phyloP scores from a whole-genome alignment of 2,329 filamentous ascomycete species.

The Clarireedia homoeocarpa region DNA sequence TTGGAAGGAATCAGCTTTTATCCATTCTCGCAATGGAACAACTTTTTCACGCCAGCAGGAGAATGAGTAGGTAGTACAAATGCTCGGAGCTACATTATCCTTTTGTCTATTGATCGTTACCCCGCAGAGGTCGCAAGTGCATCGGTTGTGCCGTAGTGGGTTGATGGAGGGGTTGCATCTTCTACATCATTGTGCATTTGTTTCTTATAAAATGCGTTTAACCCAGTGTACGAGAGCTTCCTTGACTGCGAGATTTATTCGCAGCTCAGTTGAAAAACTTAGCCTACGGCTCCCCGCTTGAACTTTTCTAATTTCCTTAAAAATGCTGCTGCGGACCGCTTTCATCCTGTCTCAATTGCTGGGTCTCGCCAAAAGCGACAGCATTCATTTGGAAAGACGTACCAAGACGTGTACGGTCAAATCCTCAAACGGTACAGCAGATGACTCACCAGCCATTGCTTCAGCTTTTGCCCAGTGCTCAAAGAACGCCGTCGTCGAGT shows the following conservation, averaged over 20 bases:
- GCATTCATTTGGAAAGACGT: not conserved
- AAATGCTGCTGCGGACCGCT: not conserved
- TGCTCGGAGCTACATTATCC: not conserved
- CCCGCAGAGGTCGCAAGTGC: not conserved
- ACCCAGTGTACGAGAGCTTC: too few relatives aligned
- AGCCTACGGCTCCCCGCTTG: too few relatives aligned
- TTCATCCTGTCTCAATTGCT: not conserved
- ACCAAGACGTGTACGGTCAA: slow-evolving; percentile 8
- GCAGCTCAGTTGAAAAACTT: too few relatives aligned
- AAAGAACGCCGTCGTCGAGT: slow-evolving; percentile 30
- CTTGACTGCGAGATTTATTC: too few relatives aligned
- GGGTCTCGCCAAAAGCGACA: not conserved
- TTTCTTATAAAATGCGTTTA: not conserved
- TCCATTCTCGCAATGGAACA: not conserved
- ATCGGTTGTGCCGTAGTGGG: too few relatives aligned
- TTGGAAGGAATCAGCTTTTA: not conserved
- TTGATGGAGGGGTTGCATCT: too few relatives aligned
- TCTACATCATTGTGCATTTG: not conserved
- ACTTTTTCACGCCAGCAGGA: not conserved
- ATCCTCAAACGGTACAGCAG: slow-evolving; percentile 31
- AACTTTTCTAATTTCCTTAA: too few relatives aligned
- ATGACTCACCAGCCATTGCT: slow-evolving; percentile 34
- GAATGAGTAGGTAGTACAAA: not conserved
- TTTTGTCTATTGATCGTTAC: not conserved
- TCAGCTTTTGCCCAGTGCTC: slow-evolving; percentile 33